Evolutionary conservation across 2,329 filamentous ascomycete genomes (phyloP).

Genomic region (Aspergillus amoenus): DNA sequence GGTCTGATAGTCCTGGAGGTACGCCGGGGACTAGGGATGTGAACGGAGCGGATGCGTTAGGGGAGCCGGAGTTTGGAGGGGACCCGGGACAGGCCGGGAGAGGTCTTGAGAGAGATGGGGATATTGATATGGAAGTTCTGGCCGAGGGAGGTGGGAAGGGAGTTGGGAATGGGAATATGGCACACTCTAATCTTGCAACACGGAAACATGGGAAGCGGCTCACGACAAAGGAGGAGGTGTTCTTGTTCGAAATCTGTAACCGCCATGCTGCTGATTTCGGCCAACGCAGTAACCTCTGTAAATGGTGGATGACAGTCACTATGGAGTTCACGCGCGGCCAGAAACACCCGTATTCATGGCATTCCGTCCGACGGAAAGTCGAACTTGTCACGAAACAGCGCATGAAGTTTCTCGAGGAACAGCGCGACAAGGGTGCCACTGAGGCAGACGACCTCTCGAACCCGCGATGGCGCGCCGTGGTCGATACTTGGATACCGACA

Average conservation of each 20-base stretch:
- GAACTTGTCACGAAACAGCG: constrained; percentile 42
- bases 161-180: background rate
- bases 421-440: constrained; percentile 26
- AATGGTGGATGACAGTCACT: constrained; percentile 43
- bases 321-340: constrained; percentile 38
- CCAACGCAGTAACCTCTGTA: constrained; percentile 41
- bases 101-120: background rate
- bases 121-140: constrained; percentile 6
- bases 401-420: constrained; percentile 39
- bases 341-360: constrained; percentile 44
- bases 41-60: constrained; percentile 10
- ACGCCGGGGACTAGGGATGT: constrained; percentile 11
- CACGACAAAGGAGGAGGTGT: constrained; percentile 41
- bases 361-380: constrained; percentile 44
- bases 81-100: background rate
- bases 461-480: constrained; percentile 37
- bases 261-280: constrained; percentile 37
- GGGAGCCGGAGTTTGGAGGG: constrained; percentile 18
- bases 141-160: constrained; percentile 6
- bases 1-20: constrained; percentile 12
- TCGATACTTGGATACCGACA: constrained; percentile 43
- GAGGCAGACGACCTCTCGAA: constrained; percentile 34
- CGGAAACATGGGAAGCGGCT: constrained; percentile 40
- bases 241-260: constrained; percentile 43
- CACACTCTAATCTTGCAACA: constrained; percentile 10